Evolutionary conservation across 257 asterid species (phyloP).

Genomic region (Ballota nigra): DNA sequence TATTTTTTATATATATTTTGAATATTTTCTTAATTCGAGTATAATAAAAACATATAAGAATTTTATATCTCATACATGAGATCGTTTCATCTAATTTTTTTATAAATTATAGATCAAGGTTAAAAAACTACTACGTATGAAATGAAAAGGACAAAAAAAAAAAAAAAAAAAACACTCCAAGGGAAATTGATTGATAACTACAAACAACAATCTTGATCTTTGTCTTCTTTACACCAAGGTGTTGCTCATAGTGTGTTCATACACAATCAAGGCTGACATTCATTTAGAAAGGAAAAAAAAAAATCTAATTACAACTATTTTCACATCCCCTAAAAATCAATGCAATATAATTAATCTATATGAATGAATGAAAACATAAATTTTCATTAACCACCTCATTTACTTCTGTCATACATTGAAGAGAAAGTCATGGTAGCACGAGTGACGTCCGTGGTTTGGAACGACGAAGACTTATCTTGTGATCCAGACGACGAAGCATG

Average conservation of each 20-base stretch:
- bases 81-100: too few species aligned
- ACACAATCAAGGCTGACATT: not conserved
- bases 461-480: conserved; percentile 39
- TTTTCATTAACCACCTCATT: conserved; percentile 22
- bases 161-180: not conserved
- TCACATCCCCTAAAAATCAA: not conserved
- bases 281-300: not conserved
- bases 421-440: conserved; percentile 59
- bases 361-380: not conserved
- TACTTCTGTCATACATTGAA: conserved; percentile 55
- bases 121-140: too few species aligned
- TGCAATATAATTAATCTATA: not conserved
- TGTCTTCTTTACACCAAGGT: not conserved
- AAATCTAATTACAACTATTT: not conserved
- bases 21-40: too few species aligned
- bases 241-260: not conserved
- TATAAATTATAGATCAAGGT: too few species aligned
- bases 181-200: not conserved
- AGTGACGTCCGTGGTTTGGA: conserved; percentile 33
- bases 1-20: too few species aligned
- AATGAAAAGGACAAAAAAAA: too few species aligned
- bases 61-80: too few species aligned
- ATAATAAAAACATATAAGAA: too few species aligned
- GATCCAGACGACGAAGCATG: conserved; percentile 25
- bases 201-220: not conserved